phyloP scores from a whole-genome alignment of 2,329 filamentous ascomycete genomes.

The Fusarium veterinarium region DNA sequence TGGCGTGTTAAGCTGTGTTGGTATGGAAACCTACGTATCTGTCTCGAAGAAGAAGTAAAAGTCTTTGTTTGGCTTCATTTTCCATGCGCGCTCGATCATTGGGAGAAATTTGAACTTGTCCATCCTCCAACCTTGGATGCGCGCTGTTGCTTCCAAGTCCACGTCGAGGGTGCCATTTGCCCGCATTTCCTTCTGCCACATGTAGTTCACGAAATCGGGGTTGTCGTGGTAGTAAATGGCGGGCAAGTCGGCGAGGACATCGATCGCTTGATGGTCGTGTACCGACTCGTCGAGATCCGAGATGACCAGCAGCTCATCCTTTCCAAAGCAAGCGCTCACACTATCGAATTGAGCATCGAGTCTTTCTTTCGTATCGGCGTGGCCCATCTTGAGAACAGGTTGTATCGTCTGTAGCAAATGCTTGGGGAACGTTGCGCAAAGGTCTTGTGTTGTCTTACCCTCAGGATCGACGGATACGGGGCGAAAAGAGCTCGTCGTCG shows the following conservation, averaged over 20 bases:
- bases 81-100: slow-evolving; percentile 63
- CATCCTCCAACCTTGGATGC: slow-evolving; percentile 60
- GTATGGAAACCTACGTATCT: slow-evolving; percentile 58
- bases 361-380: slow-evolving; percentile 45
- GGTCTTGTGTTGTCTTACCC: slow-evolving; percentile 41
- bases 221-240: slow-evolving; percentile 52
- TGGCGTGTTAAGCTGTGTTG: background rate
- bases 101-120: slow-evolving; percentile 70
- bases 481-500: slow-evolving; percentile 46
- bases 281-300: slow-evolving; percentile 62
- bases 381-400: slow-evolving; percentile 50
- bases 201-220: slow-evolving; percentile 53
- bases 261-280: slow-evolving; percentile 55
- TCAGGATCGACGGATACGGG: slow-evolving; percentile 45
- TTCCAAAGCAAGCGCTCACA: slow-evolving; percentile 62
- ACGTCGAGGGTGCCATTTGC: slow-evolving; percentile 49
- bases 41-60: slow-evolving; percentile 69
- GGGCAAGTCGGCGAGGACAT: slow-evolving; percentile 60
- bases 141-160: slow-evolving; percentile 46
- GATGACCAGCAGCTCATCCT: slow-evolving; percentile 58
- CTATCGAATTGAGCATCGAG: slow-evolving; percentile 60
- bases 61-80: slow-evolving; percentile 57
- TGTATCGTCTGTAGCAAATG: slow-evolving; percentile 48
- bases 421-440: slow-evolving; percentile 49
- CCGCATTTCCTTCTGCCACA: slow-evolving; percentile 53